These are phyloP conservation scores for Alternaria triticina DNA, from an alignment of 2,329 filamentous ascomycete species.

Conservation along the genomic window DNA sequence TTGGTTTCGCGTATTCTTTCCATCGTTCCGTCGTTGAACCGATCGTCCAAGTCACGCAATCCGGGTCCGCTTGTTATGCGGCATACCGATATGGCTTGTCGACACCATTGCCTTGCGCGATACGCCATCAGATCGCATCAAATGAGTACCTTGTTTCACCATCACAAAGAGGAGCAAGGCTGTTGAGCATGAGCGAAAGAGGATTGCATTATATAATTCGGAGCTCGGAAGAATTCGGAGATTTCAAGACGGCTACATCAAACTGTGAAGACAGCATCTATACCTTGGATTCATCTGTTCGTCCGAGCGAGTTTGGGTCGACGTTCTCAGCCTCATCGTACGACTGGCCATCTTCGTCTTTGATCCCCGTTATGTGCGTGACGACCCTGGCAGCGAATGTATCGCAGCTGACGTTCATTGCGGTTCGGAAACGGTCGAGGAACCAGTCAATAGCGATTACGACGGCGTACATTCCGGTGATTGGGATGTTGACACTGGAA, in stretches of 20 bases:
- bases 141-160: neutral
- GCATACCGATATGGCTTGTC: neutral
- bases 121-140: neutral
- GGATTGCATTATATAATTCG: neutral
- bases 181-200: neutral
- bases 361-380: constrained; percentile 49
- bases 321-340: constrained; percentile 17
- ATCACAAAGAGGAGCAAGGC: neutral
- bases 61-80: neutral
- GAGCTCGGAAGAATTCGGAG: neutral
- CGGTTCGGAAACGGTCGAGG: constrained; percentile 62
- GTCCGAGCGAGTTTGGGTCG: constrained; percentile 13
- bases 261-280: neutral
- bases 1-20: neutral
- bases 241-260: neutral
- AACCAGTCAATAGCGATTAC: constrained; percentile 64
- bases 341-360: constrained; percentile 35
- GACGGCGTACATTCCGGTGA: constrained; percentile 60
- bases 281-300: constrained; percentile 4
- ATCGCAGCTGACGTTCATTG: constrained; percentile 60
- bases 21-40: neutral
- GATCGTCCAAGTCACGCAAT: neutral
- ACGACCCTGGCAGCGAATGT: constrained; percentile 54
- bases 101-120: neutral
- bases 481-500: constrained; percentile 52